Evolutionary conservation across 441 rosid species (phyloP), one percentile per base, ranked within the genome.

Genomic region (Isatis lusitanica): DNA sequence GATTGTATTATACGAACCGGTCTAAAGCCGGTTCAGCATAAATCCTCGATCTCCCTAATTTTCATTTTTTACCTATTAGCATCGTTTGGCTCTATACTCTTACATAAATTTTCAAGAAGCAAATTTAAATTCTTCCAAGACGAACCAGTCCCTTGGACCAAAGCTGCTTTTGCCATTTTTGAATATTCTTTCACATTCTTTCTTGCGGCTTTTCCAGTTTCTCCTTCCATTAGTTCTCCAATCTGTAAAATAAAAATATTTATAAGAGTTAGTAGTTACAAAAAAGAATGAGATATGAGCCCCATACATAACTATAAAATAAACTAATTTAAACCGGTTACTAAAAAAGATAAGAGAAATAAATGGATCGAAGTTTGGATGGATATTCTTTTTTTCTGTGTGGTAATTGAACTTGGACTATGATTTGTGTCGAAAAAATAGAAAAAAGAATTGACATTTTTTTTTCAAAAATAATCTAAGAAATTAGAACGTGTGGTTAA

Each of bases 181-280:
- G 85, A 74, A 17, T 58, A 55, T 55, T 78, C 82, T 65, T 71
- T 73, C 43, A 69, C 85, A 75, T 75, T 89, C 43, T 65, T 72
- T 75, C 83, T 84, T 26, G 52, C 81, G 3, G 28, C 46, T 58
- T 74, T 77, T 1, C 96, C 88, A n/a, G 0, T 68, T 59, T 86
- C 89, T 52, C 86, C 93, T 66, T 83, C 90, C 86, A 92, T 87
- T 74, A 92, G 53, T 71, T 85, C 88, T 60, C 36, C 75, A 42
- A 90, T 81, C 76, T 75, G 21, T 33, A 21, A 61, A 46, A 31
- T 2, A 9, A 57, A 64, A 11, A 3, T 2, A 35, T 3, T 17
- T 43, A 10, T 43, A 62, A n/a, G n/a, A n/a, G n/a, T n/a, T 51
- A 15, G n/a, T n/a, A 53, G 30, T 35, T 38, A 0, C 9, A 7